Base-by-base conservation (phyloP, 768 basidiomycete species). In the Mycena epipterygia region DNA sequence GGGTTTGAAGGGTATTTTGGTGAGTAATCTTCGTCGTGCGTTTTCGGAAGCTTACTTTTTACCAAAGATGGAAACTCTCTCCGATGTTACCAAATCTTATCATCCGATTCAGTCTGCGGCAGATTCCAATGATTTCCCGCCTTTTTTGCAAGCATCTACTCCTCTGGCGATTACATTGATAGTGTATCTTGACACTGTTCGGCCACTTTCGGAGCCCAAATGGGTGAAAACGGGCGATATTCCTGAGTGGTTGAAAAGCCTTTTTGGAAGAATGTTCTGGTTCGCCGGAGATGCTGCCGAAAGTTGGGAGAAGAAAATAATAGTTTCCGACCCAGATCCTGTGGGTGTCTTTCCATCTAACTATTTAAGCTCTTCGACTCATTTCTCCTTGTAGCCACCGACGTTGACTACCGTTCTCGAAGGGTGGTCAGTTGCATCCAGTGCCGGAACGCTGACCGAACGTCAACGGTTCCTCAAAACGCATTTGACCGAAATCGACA, bases 201-300 rank as follows among this genome's bases (percentile, higher is more conserved):
- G 93, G 67, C 98, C 98, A 0, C 82, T 99, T 37, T 96, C 96
- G 19, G 96, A 98, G 79, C 96, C 98, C 9, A 94, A 95, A 79
- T 99, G 97, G 98, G 95, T 96, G 41, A 95, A 96, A 80, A 92
- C 93, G 11, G 97, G 97, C 33, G 94, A 97, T 77, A 89, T 97
- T 27, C 95, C 97, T 75, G 96, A 96, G 42, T 99, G 97, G 97
- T 82, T 95, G 75, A 90, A 90, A 79, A 94, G 89, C 75, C 94
- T 95, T 87, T 93, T 95, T 79, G 94, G 94, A 3, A 85, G 93
- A 41, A 93, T 93, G 91, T 94, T 94, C 76, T 94, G 93, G 93
- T 91, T 92, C 52, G 88, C 92, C 30, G 93, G 92, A 7, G 92
- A 93, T 61, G 93, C 91, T 16, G 90, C 91, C n/a, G 92, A 93